Base-by-base conservation (phyloP, 2,329 filamentous ascomycete species). In the Cordyceps farinosa region DNA sequence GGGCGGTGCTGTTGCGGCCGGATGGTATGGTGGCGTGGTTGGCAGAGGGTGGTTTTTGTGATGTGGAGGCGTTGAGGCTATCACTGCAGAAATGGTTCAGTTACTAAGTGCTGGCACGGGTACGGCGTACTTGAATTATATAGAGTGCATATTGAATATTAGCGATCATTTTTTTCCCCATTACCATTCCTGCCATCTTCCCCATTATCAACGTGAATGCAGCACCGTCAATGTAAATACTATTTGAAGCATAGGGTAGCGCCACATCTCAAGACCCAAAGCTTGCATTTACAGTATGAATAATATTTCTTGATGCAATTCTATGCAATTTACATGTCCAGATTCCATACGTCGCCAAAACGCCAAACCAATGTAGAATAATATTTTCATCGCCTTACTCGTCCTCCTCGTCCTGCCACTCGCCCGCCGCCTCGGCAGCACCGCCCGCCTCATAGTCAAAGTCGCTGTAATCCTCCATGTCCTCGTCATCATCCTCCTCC, bases 361-460 rank as follows among this genome's bases (percentile, higher is more conserved):
- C 58, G 63, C 63, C 63, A 50, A 51, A 64, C 63, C 42, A 61
- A 62, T 56, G 7, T 53, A 38, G 42, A 57, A 48, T 32, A 71
- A 56, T 68, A 29, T 52, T 29, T 13, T 69, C 40, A 72, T 70
- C 53, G 69, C 70, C 69, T 76, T 76, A 66, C 80, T 80, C 77
- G 47, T 78, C 73, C 67, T 83, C 80, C 66, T 83, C 80, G 36
- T 83, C 80, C 68, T 84, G 80, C 80, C 80, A 84, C 47, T 83
- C 80, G 3, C 76, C 80, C 77, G 30, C 81, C 76, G 69, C 77
- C 80, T 74, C 79, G 83, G 53, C 22, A 22, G 73, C 83, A 42
- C 79, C 84, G 50, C 71, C 82, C 11, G 77, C 82, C 68, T 81
- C 82, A 65, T 78, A 79, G 5, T 84, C 80, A 79, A 72, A 62